These are phyloP conservation scores for Arthrocladium fulminans DNA, from an alignment of 2,329 filamentous ascomycete genomes.

Conservation along the genomic window DNA sequence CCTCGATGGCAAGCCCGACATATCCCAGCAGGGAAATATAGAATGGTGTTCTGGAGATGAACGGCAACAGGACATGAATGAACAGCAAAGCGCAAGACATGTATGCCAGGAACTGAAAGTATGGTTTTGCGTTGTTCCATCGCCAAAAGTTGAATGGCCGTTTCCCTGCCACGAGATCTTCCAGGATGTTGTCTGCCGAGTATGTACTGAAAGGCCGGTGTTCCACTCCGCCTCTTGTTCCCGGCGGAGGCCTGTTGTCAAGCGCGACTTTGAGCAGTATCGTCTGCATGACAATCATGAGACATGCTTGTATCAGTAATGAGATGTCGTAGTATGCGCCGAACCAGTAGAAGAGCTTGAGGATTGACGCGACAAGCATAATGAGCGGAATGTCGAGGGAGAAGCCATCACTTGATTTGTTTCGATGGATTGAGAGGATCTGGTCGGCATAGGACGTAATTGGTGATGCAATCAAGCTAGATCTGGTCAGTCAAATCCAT, in stretches of 20 bases:
- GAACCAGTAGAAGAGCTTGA: slow-evolving; percentile 61
- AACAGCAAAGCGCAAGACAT: slow-evolving; percentile 42
- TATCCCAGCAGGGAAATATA: slow-evolving; percentile 40
- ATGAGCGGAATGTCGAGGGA: slow-evolving; percentile 59
- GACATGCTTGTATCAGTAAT: slow-evolving; percentile 50
- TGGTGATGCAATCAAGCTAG: slow-evolving; percentile 52
- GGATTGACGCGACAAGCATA: slow-evolving; percentile 56
- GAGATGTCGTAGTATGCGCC: slow-evolving; percentile 51
- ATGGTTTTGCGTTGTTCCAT: slow-evolving; percentile 48
- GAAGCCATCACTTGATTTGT: slow-evolving; percentile 53
- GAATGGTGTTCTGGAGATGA: slow-evolving; percentile 33
- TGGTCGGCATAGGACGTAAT: slow-evolving; percentile 59
- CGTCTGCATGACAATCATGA: slow-evolving; percentile 52
- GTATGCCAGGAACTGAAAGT: slow-evolving; percentile 49
- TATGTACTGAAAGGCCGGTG: slow-evolving; percentile 33
- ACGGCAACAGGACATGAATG: slow-evolving; percentile 46
- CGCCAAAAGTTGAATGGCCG: slow-evolving; percentile 57
- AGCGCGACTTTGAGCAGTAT: slow-evolving; percentile 54
- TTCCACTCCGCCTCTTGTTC: slow-evolving; percentile 31
- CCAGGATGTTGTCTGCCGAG: slow-evolving; percentile 15
- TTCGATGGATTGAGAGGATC: slow-evolving; percentile 55
- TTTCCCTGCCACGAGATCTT: slow-evolving; percentile 22
- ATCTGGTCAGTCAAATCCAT: background rate
- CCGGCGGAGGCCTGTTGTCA: slow-evolving; percentile 42
- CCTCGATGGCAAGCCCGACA: slow-evolving; percentile 40